These are phyloP conservation scores for Discostella stelligeroides DNA, from an alignment of 108 stramenopile genomes.

Conservation along the genomic window DNA sequence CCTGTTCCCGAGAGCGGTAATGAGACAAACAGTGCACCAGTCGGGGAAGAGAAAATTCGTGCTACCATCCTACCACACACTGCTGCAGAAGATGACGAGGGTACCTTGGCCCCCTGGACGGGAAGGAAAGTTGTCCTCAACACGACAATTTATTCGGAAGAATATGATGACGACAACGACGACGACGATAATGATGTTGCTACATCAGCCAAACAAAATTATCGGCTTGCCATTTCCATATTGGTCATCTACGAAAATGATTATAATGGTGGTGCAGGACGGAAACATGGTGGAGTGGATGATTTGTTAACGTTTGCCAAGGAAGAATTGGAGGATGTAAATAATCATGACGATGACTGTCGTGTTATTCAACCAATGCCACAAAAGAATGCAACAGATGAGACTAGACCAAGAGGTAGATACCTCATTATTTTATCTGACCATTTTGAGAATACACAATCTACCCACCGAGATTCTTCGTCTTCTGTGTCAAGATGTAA, in stretches of 20 bases:
- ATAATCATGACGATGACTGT: neutral
- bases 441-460: neutral
- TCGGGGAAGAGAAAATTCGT: too few relatives aligned
- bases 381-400: slow-evolving; percentile 4
- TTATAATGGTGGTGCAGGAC: slow-evolving; percentile 76
- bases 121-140: slow-evolving; percentile 54
- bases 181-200: too few relatives aligned
- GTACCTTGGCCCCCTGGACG: slow-evolving; percentile 47
- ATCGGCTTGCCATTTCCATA: slow-evolving; percentile 45
- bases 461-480: neutral
- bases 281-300: slow-evolving; percentile 71
- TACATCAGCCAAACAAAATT: neutral
- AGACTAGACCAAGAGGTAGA: slow-evolving; percentile 45
- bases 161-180: too few relatives aligned
- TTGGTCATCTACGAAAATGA: slow-evolving; percentile 71
- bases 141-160: slow-evolving; percentile 18
- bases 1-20: too few relatives aligned
- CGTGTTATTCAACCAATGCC: neutral
- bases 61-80: neutral
- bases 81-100: slow-evolving; percentile 23
- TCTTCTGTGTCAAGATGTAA: neutral
- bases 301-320: slow-evolving; percentile 41
- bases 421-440: slow-evolving; percentile 62
- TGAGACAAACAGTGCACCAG: too few relatives aligned
- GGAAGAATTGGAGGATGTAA: slow-evolving; percentile 18